Base-by-base conservation (phyloP, 768 basidiomycete genomes). In the Mycena galopus region DNA sequence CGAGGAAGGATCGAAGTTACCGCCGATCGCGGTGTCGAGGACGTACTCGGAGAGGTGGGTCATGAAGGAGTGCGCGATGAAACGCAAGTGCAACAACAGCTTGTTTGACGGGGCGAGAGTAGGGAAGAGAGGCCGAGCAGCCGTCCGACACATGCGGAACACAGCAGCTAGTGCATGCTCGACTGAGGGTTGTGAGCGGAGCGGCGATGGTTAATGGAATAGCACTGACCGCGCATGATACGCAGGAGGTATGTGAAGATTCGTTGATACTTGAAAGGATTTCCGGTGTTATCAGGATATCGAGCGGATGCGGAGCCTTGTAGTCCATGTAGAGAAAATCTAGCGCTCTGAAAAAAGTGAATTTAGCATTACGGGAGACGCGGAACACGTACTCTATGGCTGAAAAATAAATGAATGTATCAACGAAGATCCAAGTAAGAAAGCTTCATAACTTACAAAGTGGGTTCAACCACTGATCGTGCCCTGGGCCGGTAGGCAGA, bases 301-400 rank as follows among this genome's bases (percentile, higher is more conserved):
- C 89, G 44, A 97, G 83, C 0, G 95, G 89, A n/a, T 86, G 86
- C 2, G 95, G 94, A n/a, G 94, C 92, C 76, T 93, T 93, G 80
- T 97, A 97, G 74, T 96, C 91, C 84, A 97, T 91, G 78, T 94
- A 95, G 17, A 97, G 82, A 78, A 97, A 97, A 79, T 97, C 96
- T 51, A 97, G 80, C 9, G 96, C 95, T 79, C 94, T 95, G 74
- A 7, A 33, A 59, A 73, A 32, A 68, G 17, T 55, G 12, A 33
- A n/a, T 33, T 19, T n/a, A 9, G 56, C 11, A 10, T 8, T 8
- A 32, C 21, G 32, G 21, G 19, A 57, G 1, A 9, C 56, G 4
- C n/a, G 2, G 11, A 25, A 25, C 0, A 80, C 88, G 64, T 77
- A 88, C 89, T 90, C 87, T 27, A 90, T 87, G 23, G 82, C 88